phyloP scores from a whole-genome alignment of 2,329 filamentous ascomycete species.

The Plenodomus lindquistii region DNA sequence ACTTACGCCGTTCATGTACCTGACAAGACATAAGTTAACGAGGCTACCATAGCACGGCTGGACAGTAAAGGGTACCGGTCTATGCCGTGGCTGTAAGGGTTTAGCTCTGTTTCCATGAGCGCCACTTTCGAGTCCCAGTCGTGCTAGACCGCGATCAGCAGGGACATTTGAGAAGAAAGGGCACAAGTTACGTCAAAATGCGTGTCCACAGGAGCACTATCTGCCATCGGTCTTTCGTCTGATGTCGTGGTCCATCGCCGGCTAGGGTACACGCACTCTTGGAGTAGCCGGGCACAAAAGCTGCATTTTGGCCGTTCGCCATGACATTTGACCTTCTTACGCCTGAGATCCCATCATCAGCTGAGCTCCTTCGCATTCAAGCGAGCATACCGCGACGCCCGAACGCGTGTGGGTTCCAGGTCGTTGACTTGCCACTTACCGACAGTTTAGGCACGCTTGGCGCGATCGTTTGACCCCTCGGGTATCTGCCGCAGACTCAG shows the following conservation, averaged over 20 bases:
- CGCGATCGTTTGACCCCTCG: neutral
- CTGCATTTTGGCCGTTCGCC: constrained; percentile 8
- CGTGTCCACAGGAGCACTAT: neutral
- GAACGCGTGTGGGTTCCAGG: neutral
- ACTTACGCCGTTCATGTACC: neutral
- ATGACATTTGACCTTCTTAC: constrained; percentile 13
- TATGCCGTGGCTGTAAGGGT: too few species aligned
- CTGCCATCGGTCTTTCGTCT: neutral
- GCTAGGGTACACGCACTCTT: constrained; percentile 6
- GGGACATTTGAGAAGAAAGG: neutral
- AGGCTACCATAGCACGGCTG: constrained; percentile 8
- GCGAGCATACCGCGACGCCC: neutral
- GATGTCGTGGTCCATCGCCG: neutral
- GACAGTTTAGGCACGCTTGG: constrained; percentile 10
- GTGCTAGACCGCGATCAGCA: neutral
- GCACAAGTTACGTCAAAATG: neutral
- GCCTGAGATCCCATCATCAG: neutral
- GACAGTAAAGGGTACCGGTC: constrained; percentile 4
- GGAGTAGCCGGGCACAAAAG: constrained; percentile 7
- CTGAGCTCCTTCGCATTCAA: neutral
- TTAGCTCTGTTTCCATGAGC: too few species aligned
- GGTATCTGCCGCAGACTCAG: neutral
- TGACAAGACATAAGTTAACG: neutral
- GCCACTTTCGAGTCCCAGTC: too few species aligned
- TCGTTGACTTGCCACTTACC: neutral